Base-by-base conservation (phyloP, 805 yeast species). In the Saccharomyces kudriavzevii region DNA sequence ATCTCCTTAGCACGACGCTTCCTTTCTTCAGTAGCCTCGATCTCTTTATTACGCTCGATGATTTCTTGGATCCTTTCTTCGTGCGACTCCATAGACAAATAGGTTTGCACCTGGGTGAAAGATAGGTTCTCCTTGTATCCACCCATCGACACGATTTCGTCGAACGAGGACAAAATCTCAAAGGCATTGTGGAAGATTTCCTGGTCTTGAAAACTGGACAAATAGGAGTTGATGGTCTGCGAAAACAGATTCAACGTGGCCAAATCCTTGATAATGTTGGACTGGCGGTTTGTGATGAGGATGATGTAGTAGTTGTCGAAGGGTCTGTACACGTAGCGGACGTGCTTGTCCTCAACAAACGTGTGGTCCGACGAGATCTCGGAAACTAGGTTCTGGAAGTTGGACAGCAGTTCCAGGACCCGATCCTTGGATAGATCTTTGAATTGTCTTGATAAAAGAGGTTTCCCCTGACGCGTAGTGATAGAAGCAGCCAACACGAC, bases 51-150 rank as follows among this genome's bases (percentile, higher is more conserved):
- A 70, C 91, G 84, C 73, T 89, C 98, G 64, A 94, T 94, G 69
- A 94, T 91, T 69, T 94, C 97, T 76, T 94, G 98, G 67, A 95
- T 92, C 77, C 89, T 92, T 74, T 94, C 99, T 73, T 94, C 99
- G 70, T 94, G 97, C 45, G 96, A 87, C 73, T 94, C 98, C 98
- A 94, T 92, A 68, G 89, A 92, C 74, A 94, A 76, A 72, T 88
- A 92, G 11, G 95, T 88, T 69, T 81, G 83, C 58, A 94, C 87
- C 74, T 94, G 98, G 55, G 83, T 70, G 59, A 85, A 69, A 0
- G 94, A 82, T 59, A 92, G 74, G 70, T 89, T 87, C 70, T 94
- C 99, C 60, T 88, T 83, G 75, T 85, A 89, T 13, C 97, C 97
- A 17, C 99, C 99, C 72, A 89, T 76, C 51, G 83, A 83, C 61